These are phyloP conservation scores for Ascochyta pisi DNA, from an alignment of 2,329 filamentous ascomycete genomes.

Conservation along the genomic window DNA sequence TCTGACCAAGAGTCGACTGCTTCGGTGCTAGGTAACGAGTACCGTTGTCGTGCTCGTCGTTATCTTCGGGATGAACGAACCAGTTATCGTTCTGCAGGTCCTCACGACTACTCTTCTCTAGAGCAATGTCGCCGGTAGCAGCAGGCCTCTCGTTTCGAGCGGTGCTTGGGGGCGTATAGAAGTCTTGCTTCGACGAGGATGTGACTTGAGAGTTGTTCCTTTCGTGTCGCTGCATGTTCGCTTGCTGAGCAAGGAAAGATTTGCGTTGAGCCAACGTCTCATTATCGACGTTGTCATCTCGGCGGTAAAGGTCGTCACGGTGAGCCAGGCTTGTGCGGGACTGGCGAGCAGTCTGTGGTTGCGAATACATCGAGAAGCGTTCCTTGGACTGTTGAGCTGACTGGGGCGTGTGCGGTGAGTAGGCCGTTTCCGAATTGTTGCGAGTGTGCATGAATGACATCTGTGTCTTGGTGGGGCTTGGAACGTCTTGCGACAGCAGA, in stretches of 20 bases:
- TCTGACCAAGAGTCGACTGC: constrained; percentile 33
- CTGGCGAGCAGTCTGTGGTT: constrained; percentile 44
- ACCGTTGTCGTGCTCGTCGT: constrained; percentile 22
- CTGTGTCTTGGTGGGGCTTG: constrained; percentile 50
- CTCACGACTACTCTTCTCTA: constrained; percentile 40
- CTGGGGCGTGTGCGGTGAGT: constrained; percentile 58
- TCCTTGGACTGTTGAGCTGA: constrained; percentile 62
- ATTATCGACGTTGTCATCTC: constrained; percentile 33
- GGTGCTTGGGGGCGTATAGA: constrained; percentile 37
- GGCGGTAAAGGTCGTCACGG: constrained; percentile 39
- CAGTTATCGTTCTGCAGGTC: constrained; percentile 56
- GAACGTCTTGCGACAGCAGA: constrained; percentile 38
- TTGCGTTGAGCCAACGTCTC: constrained; percentile 45
- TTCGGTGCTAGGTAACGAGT: constrained; percentile 24
- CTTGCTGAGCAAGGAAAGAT: constrained; percentile 42
- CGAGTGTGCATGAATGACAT: constrained; percentile 85
- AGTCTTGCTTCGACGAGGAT: constrained; percentile 39
- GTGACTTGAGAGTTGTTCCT: constrained; percentile 37
- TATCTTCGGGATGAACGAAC: constrained; percentile 49
- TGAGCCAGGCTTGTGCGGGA: constrained; percentile 49
- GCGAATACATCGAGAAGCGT: constrained; percentile 54
- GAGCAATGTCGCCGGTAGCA: constrained; percentile 36
- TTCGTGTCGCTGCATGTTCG: constrained; percentile 42
- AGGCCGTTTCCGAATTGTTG: constrained; percentile 65
- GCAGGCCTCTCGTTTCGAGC: constrained; percentile 23